phyloP scores from a whole-genome alignment of 2,329 filamentous ascomycete genomes.

The Talaromyces sp. region DNA sequence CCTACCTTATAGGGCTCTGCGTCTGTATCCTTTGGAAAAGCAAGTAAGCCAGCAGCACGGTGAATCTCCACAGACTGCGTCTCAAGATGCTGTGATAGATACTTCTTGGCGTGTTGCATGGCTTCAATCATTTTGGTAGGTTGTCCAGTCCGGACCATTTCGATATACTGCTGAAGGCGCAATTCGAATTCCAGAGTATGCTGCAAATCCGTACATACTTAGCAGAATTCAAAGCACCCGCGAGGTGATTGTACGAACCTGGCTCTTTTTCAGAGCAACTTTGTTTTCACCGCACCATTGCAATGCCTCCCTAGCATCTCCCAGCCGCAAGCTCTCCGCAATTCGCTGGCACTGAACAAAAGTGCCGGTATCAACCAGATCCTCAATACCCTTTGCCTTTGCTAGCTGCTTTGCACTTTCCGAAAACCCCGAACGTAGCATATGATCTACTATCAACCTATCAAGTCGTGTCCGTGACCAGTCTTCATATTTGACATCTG shows the following conservation, averaged over 20 bases:
- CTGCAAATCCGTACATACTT: slow-evolving; percentile 32
- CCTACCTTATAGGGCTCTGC: slow-evolving; percentile 57
- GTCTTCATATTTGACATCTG: slow-evolving; percentile 87
- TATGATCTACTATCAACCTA: slow-evolving; percentile 83
- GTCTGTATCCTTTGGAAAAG: slow-evolving; percentile 59
- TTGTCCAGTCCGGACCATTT: slow-evolving; percentile 68
- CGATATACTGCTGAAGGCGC: slow-evolving; percentile 89
- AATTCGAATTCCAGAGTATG: slow-evolving; percentile 89
- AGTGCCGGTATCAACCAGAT: slow-evolving; percentile 81
- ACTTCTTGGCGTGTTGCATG: slow-evolving; percentile 74
- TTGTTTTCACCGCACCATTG: slow-evolving; percentile 93
- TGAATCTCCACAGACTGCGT: slow-evolving; percentile 64
- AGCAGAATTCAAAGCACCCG: slow-evolving; percentile 8
- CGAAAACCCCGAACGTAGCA: slow-evolving; percentile 76
- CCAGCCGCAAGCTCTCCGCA: slow-evolving; percentile 63
- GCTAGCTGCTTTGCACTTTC: slow-evolving; percentile 72
- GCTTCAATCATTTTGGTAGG: slow-evolving; percentile 66
- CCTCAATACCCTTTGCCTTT: slow-evolving; percentile 66
- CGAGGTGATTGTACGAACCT: slow-evolving; percentile 48
- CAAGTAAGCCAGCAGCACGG: slow-evolving; percentile 73
- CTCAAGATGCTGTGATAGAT: slow-evolving; percentile 65
- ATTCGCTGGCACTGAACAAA: slow-evolving; percentile 79
- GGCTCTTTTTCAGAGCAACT: slow-evolving; percentile 81
- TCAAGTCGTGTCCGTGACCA: slow-evolving; percentile 82
- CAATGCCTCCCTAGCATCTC: slow-evolving; percentile 71